phyloP scores from a whole-genome alignment of 2,329 filamentous ascomycete species.

The Aspergillus proliferans region DNA sequence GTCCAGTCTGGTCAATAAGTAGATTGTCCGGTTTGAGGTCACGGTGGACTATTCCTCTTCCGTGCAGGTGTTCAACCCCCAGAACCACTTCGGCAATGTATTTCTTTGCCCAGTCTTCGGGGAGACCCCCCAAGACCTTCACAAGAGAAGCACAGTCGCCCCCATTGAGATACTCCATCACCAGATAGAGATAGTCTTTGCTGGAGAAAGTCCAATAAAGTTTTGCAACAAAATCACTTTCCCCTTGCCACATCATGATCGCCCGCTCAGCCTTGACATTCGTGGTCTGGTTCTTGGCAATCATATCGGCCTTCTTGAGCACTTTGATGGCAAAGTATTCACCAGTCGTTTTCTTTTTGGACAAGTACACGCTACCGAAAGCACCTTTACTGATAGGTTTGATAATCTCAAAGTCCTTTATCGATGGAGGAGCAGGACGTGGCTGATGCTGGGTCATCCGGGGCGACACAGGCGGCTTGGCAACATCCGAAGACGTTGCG shows the following conservation, averaged over 20 bases:
- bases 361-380: constrained; percentile 94
- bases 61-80: constrained; percentile 94
- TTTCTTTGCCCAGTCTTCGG: constrained; percentile 97
- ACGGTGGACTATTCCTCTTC: constrained; percentile 88
- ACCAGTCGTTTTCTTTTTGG: constrained; percentile 96
- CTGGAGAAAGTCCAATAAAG: constrained; percentile 99
- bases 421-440: constrained; percentile 84
- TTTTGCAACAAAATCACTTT: constrained; percentile 98
- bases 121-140: constrained; percentile 83
- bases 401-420: constrained; percentile 99
- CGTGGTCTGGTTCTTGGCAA: constrained; percentile 97
- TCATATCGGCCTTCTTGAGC: constrained; percentile 99
- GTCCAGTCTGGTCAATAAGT: constrained; percentile 91
- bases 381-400: constrained; percentile 99
- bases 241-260: constrained; percentile 99
- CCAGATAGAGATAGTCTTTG: constrained; percentile 96
- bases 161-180: constrained; percentile 98
- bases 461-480: constrained; percentile 70
- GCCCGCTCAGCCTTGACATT: constrained; percentile 98
- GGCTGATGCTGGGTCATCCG: constrained; percentile 76
- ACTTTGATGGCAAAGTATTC: constrained; percentile 99
- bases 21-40: constrained; percentile 97
- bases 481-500: constrained; percentile 67
- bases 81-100: constrained; percentile 94
- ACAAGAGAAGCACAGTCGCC: constrained; percentile 95